Evolutionary conservation across 2,329 filamentous ascomycete species (phyloP), one percentile per base, ranked within the genome.

Genomic region (Incumbomyces lentus): DNA sequence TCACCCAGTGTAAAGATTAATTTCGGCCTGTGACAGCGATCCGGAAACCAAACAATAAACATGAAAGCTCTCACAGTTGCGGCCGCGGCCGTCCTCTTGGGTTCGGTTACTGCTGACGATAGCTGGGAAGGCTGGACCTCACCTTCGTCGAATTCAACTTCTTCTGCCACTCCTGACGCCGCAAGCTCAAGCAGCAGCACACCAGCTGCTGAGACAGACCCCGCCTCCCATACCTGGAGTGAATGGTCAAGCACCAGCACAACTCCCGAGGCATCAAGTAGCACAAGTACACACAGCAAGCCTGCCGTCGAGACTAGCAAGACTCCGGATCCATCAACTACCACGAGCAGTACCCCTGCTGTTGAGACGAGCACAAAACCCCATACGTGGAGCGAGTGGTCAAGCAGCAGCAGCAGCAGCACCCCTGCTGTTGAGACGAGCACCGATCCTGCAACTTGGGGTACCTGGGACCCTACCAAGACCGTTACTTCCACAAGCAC

Each of bases 51-150:
- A 39, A 42, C 41, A 39, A 31, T 39, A 40, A 83, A 62, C 35
- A 92, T 92, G 86, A 92, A 85, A 82, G 79, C 74, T 61, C 73
- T 74, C 61, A 64, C 84, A 61, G 66, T 8, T 26, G 75, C 78
- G 59, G 76, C 81, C 65, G 78, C 81, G 55, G 71, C 70, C 51
- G 68, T 67, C 49, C 58, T 73, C 40, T 63, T 73, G 53, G 68
- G 69, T 57, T 68, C 70, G 46, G 65, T 73, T 69, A 66, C 69
- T 51, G 69, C 81, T 72, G 65, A 78, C 22, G 22, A 26, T 70
- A 65, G 49, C 49, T 48, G 44, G 30, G 63, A 72, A 52, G 64
- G 67, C 45, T 87, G 83, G 42, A 29, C 34, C 17, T 34, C 49
- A 14, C 29, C 49, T 35, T 33, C 49, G 32, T 19, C 46, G 1